phyloP scores from a whole-genome alignment of 2,329 filamentous ascomycete genomes.

The Penicillium sp. region DNA sequence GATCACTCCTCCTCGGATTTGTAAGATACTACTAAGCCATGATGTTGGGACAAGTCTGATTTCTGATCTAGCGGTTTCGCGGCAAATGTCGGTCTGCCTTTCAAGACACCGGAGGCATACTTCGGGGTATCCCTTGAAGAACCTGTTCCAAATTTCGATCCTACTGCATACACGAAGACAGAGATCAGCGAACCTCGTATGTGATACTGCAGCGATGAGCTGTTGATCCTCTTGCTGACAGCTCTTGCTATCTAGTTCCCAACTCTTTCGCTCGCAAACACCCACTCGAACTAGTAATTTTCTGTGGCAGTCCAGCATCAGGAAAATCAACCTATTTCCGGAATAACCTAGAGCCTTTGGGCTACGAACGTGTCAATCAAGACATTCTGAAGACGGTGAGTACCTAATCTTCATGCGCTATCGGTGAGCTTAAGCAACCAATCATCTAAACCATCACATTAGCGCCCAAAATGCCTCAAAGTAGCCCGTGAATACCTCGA shows the following conservation, averaged over 20 bases:
- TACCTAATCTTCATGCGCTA: neutral
- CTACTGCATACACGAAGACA: conserved; percentile 54
- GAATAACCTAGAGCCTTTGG: conserved; percentile 72
- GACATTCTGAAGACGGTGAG: conserved; percentile 73
- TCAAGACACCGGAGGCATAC: conserved; percentile 92
- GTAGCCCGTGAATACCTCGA: conserved; percentile 66
- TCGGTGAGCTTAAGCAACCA: neutral
- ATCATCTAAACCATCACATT: conserved; percentile 8
- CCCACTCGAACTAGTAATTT: conserved; percentile 73
- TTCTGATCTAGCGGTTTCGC: conserved; percentile 69
- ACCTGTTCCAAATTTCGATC: conserved; percentile 64
- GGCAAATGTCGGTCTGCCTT: conserved; percentile 76
- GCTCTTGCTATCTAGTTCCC: conserved; percentile 12
- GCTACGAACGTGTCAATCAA: conserved; percentile 86
- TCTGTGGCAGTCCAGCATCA: conserved; percentile 84
- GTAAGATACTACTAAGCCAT: conserved; percentile 33
- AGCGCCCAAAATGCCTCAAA: conserved; percentile 68
- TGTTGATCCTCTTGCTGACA: neutral
- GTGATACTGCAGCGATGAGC: conserved; percentile 6
- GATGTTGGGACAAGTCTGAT: conserved; percentile 17
- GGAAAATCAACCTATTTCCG: conserved; percentile 93
- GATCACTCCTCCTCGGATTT: conserved; percentile 64
- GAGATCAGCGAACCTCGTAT: conserved; percentile 36
- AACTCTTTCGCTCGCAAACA: conserved; percentile 59
- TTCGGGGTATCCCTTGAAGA: conserved; percentile 66